Base-by-base conservation (phyloP, 495 filamentous ascomycete species). In the Wilcoxina mikolae region DNA sequence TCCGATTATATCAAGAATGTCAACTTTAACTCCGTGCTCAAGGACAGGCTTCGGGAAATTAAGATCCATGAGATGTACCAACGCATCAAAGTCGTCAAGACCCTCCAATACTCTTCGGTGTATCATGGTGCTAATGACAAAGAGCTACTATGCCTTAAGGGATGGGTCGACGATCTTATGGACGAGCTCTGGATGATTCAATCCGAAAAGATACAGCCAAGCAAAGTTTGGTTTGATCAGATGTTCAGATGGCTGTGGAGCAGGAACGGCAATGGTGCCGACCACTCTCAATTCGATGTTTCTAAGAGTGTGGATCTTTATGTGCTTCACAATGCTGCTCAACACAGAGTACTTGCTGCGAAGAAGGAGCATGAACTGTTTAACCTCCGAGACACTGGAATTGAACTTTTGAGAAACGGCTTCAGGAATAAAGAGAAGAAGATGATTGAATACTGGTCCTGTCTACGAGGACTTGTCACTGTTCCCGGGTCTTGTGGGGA, bases 361-460 rank as follows among this genome's bases (percentile, higher is more conserved):
- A 52, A 39, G 33, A 45, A 54, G 22, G 51, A 54, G 17, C 51
- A 54, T 45, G 38, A 43, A 23, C 29, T 54, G 41, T 54, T 54
- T 39, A 54, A 54, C 27, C 51, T 54, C 23, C 10, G 24, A 17
- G 51, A 43, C 41, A 54, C 51, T 12, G 51, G 35, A 15, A 38
- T 27, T 17, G 51, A 54, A 25, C 29, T 54, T 1, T 15, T 54
- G 12, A 24, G 51, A 23, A 29, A 54, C 11, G 51, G 51, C 24
- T 45, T 54, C 22, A 11, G 39, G 12, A 35, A 35, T 44, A 54
- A 54, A 22, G 51, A 54, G 51, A 54, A 54, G 22, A 45, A 54
- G 38, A 45, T 54, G 24, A 27, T 54, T 26, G 22, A 29, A 15
- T 45, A 33, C 12, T 54, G 51, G 51, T 15, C 38, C 15, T 12